Evolutionary conservation across 768 basidiomycete species (phyloP), one percentile per base, ranked within the genome.

Genomic region (Termitomyces sp.): DNA sequence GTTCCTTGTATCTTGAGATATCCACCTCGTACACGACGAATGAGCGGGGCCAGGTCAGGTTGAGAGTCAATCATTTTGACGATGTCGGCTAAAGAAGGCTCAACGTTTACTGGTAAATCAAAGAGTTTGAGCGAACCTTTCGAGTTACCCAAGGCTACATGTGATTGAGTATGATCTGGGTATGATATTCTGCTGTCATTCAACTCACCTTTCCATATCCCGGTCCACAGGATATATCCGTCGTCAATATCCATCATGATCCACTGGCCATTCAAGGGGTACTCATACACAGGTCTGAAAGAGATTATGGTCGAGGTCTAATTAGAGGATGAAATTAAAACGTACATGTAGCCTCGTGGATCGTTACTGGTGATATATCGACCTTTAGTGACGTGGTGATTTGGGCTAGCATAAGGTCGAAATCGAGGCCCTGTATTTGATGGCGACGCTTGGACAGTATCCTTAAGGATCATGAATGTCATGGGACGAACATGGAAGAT

Each of bases 161-260:
- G 48, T 50, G 25, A 36, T 53, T 59, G 50, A 52, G 65, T 67
- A 60, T 69, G 65, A 50, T 34, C 53, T 37, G 34, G 48, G 43
- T 20, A 31, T 10, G 29, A 31, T 10, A 20, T 15, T 42, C 2
- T 48, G 37, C 31, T 3, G 40, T 12, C 7, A 7, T 38, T 25
- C 14, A n/a, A 45, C 77, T 62, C 61, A 92, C 92, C 92, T 81
- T 95, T 95, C 93, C 93, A 95, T 57, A 95, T 95, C 10, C 92
- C 91, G 1, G 94, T 95, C 92, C 93, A 95, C 17, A 94, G 79
- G 60, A 95, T 88, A 71, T 92, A 94, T 3, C 93, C 93, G 71
- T 94, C 92, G 71, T 95, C 93, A 69, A 92, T 89, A 76, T 95
- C 93, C 85, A 94, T 92, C 93, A 95, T 94, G 69, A 95, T 91